phyloP scores from a whole-genome alignment of 768 basidiomycete genomes.

The Crucibulum laeve region DNA sequence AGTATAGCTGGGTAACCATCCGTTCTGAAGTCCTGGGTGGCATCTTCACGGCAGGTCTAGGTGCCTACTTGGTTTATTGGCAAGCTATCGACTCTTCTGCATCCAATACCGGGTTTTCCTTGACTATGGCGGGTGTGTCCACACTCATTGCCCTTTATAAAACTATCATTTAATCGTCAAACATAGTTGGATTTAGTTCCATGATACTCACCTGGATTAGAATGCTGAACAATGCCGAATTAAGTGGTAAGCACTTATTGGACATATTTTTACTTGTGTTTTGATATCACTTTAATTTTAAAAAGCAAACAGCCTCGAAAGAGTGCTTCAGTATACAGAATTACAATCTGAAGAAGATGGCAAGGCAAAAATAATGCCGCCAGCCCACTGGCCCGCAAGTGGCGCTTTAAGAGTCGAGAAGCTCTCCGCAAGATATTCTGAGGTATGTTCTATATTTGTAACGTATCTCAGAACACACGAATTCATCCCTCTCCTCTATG shows the following conservation, averaged over 20 bases:
- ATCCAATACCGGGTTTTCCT: constrained; percentile 43
- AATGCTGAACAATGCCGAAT: not conserved
- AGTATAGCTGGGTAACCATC: constrained; percentile 30
- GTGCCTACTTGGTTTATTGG: constrained; percentile 13
- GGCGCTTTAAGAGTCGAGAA: constrained; percentile 48
- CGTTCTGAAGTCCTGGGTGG: constrained; percentile 47
- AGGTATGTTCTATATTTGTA: not conserved
- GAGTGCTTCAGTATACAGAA: constrained; percentile 57
- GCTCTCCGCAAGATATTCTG: constrained; percentile 50
- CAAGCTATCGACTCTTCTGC: constrained; percentile 25
- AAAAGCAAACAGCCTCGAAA: constrained; percentile 44
- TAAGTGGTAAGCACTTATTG: not conserved
- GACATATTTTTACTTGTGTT: not conserved
- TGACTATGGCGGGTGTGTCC: constrained; percentile 44
- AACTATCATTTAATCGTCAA: not conserved
- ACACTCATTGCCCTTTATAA: not conserved
- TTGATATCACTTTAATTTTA: too few relatives aligned
- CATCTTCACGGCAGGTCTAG: constrained; percentile 1
- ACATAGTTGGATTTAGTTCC: constrained; percentile 15
- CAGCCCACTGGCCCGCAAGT: constrained; percentile 59
- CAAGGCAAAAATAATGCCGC: constrained; percentile 35
- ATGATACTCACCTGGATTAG: constrained; percentile 1
- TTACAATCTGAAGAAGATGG: constrained; percentile 48
- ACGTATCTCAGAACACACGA: not conserved
- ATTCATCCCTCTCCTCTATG: not conserved